Base-by-base conservation (phyloP, 768 basidiomycete species). In the Stropharia rugosoannulata region DNA sequence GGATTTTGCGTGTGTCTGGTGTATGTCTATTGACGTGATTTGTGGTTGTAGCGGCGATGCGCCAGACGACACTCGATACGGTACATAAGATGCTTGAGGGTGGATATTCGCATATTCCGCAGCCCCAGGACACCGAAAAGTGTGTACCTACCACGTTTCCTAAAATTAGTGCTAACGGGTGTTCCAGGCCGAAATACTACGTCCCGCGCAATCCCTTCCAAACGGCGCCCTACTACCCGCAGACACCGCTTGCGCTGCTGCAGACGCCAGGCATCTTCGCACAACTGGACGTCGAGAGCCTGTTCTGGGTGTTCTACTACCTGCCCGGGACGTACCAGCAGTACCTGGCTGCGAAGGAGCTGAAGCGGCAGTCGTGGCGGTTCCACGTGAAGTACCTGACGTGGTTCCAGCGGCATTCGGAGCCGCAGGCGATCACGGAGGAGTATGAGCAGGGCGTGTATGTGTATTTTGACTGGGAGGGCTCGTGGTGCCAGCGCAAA, bases 401-500 rank as follows among this genome's bases (percentile, higher is more conserved):
- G 29, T 99, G 97, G 95, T 99, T 99, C 84, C 97, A 98, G 71
- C 85, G 97, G 37, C 93, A 97, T 66, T 95, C 93, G 19, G 95
- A 98, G 66, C 97, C 97, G 8, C 93, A 96, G 66, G 95, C 95
- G 1, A 98, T 99, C 69, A 99, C 97, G 50, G 96, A 98, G 64
- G 96, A 98, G 70, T 99, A 98, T 70, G 97, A 99, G 73, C 95
- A 98, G 75, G 97, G 97, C 12, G 94, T 97, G 12, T 99, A 99
- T 72, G 91, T 97, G 35, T 99, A 99, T 80, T 98, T 98, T 71
- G 96, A 98, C 73, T 98, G 95, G 95, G 95, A 98, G 71, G 93
- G 93, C 48, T 93, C 91, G 60, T 99, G 96, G 97, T 97, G 95
- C 70, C 94, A 96, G 70, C 82, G 96, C 68, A 93, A 95, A 78